phyloP scores from a whole-genome alignment of 2,329 filamentous ascomycete genomes.

The Exophiala bonariae region DNA sequence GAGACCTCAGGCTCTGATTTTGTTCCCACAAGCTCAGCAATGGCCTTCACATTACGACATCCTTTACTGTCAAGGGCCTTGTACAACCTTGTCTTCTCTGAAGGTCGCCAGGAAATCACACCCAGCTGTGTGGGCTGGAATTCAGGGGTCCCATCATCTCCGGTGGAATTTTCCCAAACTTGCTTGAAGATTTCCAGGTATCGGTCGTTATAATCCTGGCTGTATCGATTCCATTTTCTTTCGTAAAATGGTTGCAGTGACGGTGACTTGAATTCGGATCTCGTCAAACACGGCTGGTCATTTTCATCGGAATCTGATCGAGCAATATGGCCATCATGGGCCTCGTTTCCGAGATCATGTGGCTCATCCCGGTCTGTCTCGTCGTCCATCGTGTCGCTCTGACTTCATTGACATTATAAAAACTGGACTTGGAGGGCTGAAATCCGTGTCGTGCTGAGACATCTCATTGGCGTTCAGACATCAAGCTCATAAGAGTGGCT shows the following conservation, averaged over 20 bases:
- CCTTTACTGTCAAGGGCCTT: constrained; percentile 64
- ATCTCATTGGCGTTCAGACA: no score
- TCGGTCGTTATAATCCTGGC: constrained; percentile 45
- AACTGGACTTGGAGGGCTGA: no score
- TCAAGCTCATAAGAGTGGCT: no score
- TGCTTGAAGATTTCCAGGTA: constrained; percentile 57
- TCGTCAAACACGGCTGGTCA: no score
- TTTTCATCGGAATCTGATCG: no score
- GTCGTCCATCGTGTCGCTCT: no score
- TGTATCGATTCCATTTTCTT: constrained; percentile 24
- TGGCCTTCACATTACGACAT: constrained; percentile 59
- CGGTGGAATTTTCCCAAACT: constrained; percentile 48
- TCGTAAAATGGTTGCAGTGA: constrained; percentile 4
- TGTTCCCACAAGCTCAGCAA: constrained; percentile 63
- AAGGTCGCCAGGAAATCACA: constrained; percentile 65
- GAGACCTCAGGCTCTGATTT: constrained; percentile 76
- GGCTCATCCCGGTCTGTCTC: no score
- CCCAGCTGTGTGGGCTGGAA: constrained; percentile 59
- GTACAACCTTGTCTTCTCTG: constrained; percentile 73
- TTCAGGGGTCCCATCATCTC: constrained; percentile 21
- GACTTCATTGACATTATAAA: no score
- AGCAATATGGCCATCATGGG: no score
- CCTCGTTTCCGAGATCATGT: no score
- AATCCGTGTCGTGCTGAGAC: no score
- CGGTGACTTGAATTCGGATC: no score